Base-by-base conservation (phyloP, 768 basidiomycete species). In the Boletus pseudopeckii region DNA sequence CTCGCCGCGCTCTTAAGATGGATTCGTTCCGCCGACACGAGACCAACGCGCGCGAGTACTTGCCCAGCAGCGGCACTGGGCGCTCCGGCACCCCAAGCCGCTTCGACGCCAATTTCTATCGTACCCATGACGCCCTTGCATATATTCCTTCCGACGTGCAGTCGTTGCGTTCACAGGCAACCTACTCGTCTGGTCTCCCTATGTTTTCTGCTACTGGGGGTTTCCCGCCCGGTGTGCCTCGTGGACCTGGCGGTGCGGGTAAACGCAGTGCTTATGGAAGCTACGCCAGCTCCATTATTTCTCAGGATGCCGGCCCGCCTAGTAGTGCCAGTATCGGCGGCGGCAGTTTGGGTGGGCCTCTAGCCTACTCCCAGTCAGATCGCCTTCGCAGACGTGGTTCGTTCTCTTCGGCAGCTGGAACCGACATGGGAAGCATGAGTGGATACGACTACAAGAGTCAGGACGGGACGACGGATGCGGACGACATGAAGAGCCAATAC, bases 91-190 rank as follows among this genome's bases (percentile, higher is more conserved):
- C 93, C 5, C 91, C 93, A 4, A 93, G 91, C 64, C 90, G 94
- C 53, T 98, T 98, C 72, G 96, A 98, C 70, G 81, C 94, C 41
- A 86, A 88, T 67, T 98, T 97, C 78, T 98, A 94, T 72, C 85
- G 94, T 54, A 92, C 92, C 0, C 94, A 98, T 71, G 95, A 98
- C 66, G 85, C 94, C 0, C 79, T 95, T 50, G 87, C 90, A 6
- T 95, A 95, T 70, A 96, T 98, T 59, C 93, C 94, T 2, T 92
- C 92, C 7, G 97, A 98, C 66, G 90, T 86, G 22, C 96, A 97
- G 68, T 98, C 96, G 4, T 82, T 98, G 43, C 87, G 93, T 50
- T 98, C 96, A 2, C 97, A 99, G 71, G 95, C 96, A 0, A 94
- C 92, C 0, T 95, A 97, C 67, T 90, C 94, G 2, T 93, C 94